Base-by-base conservation (phyloP, 768 basidiomycete species). In the Phylloporus arenicola region DNA sequence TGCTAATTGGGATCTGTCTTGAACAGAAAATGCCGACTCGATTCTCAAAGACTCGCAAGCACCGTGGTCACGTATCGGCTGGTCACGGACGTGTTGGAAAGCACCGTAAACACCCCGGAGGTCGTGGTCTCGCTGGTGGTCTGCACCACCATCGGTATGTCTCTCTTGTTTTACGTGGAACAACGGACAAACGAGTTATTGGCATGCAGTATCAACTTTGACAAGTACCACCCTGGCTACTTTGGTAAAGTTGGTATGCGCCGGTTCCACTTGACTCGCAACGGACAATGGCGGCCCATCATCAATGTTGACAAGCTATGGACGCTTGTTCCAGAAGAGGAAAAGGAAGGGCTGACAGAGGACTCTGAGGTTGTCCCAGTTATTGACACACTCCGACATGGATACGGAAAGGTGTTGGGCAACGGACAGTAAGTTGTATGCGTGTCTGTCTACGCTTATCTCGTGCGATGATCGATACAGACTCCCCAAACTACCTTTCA, bases 161-260 rank as follows among this genome's bases (percentile, higher is more conserved):
- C 41, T 17, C 48, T 42, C 19, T 22, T 3, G 16, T 29, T 38
- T 37, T 27, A 31, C 25, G 41, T 6, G 17, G 38, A 3, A 30
- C 43, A 47, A 43, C 31, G 20, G 42, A 22, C 12, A 9, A 29
- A 22, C 38, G 12, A 46, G 14, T 45, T 25, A 17, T 25, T 42
- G 47, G 50, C 31, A 37, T 49, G 17, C 56, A 91, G 93, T 54
- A 94, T 88, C 68, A 96, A 97, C 79, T 90, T 95, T 68, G 93
- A 95, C 75, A 95, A 95, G 77, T 97, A 92, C 87, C 94, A 97
- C 76, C 93, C 93, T 72, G 94, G 94, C 89, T 97, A 97, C 92
- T 98, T 95, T 72, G 94, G 94, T 80, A 97, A 97, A 77, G 92
- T 95, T 70, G 96, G 96, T 91, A 99, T 99, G 95, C 85, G 96